A percentile compares a stretch with the other conserved stretches of the same genome.
These are phyloP conservation scores for Cutaneotrichosporon sp. DNA, from an alignment of 1,284 basidiomycete species.

Conservation along the genomic window DNA sequence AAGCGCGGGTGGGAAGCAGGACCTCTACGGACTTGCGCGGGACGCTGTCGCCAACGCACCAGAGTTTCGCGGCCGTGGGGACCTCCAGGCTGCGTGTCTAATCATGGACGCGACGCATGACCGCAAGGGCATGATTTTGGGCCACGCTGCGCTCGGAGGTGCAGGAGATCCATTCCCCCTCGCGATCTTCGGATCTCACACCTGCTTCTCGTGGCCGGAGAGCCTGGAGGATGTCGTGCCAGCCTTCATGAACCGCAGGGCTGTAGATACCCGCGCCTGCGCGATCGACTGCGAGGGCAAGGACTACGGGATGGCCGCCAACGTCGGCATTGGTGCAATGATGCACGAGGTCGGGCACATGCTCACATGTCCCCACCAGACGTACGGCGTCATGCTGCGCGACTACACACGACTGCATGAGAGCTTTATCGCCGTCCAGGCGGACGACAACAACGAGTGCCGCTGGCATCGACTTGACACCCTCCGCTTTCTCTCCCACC, in stretches of 20 bases:
- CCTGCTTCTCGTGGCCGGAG: conserved; percentile 6
- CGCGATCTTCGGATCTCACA: conserved; percentile 10
- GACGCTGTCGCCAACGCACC: conserved; percentile 5
- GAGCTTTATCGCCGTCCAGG: conserved; percentile 10
- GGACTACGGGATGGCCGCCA: conserved; percentile 10
- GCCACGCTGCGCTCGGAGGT: conserved; percentile 12
- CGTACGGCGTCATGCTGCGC: conserved; percentile 11
- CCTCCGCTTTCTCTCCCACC: conserved; percentile 4
- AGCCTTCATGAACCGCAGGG: neutral
- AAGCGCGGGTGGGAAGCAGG: neutral
- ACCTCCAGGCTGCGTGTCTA: neutral
- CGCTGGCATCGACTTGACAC: conserved; percentile 10
- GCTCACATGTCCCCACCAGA: conserved; percentile 9
- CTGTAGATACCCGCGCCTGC: conserved; percentile 3
- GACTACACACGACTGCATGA: conserved; percentile 11
- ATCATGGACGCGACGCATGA: conserved; percentile 5
- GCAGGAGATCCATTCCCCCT: neutral
- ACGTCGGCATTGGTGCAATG: conserved; percentile 11
- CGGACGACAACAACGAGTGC: conserved; percentile 9
- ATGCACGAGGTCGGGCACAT: conserved; percentile 13
- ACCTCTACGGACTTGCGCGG: neutral
- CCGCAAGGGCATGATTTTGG: conserved; percentile 3
- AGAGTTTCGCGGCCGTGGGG: conserved; percentile 1
- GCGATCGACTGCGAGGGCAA: conserved; percentile 12
- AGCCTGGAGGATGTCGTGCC: conserved; percentile 4